A percentile compares a stretch with the other conserved stretches of the same genome.
Evolutionary conservation across 2,329 filamentous ascomycete genomes (phyloP).

Genomic region (Pyricularia sp.): DNA sequence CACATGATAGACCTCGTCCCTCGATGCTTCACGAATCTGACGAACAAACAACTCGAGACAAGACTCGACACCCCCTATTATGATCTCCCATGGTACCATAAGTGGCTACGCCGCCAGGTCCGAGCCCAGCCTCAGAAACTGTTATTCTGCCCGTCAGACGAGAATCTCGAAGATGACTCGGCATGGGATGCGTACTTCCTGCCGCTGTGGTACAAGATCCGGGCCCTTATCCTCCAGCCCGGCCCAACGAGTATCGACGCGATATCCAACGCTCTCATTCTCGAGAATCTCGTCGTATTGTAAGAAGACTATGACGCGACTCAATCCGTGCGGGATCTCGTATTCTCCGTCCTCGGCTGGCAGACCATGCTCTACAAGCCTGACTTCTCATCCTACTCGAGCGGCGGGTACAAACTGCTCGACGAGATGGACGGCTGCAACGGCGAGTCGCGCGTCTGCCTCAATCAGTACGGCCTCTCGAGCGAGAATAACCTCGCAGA

Average conservation of each 20-base stretch:
- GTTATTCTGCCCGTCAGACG: neutral
- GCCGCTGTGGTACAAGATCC: constrained; percentile 9
- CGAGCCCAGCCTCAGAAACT: neutral
- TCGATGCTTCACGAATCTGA: neutral
- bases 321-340: constrained; percentile 9
- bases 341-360: constrained; percentile 17
- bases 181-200: constrained; percentile 5
- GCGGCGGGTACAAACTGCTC: constrained; percentile 8
- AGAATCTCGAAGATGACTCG: constrained; percentile 2
- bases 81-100: neutral
- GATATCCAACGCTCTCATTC: constrained; percentile 9
- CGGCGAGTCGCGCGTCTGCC: constrained; percentile 9
- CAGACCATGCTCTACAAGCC: constrained; percentile 17
- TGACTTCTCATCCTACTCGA: constrained; percentile 8
- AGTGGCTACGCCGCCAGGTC: constrained; percentile 1
- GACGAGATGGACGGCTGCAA: constrained; percentile 12
- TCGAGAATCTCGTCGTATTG: constrained; percentile 5
- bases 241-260: constrained; percentile 12
- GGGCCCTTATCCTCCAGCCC: constrained; percentile 4
- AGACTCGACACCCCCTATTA: constrained; percentile 4
- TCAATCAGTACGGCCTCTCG: constrained; percentile 9
- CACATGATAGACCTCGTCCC: neutral
- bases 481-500: constrained; percentile 8
- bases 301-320: constrained; percentile 5
- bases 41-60: neutral